Conservation (phyloP, 2,329 filamentous ascomycete species). For the Gnomoniopsis sp. region DNA sequence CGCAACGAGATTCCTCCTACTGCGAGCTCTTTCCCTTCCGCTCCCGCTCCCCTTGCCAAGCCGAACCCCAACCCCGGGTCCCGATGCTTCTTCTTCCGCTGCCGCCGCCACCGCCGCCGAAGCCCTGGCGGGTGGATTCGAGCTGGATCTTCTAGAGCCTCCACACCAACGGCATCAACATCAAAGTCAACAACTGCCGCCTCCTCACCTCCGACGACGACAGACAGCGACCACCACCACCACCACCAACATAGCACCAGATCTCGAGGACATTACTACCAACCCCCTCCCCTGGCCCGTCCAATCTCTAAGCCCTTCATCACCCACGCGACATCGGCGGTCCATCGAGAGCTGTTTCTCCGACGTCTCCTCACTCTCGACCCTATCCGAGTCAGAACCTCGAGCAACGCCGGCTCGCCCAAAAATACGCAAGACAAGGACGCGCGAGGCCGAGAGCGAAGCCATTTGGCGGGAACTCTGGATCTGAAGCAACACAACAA, state of each 20-base stretch:
- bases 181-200: neutral
- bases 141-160: conserved; percentile 11
- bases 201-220: conserved; percentile 5
- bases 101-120: neutral
- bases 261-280: neutral
- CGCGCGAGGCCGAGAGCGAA: conserved; percentile 15
- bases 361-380: conserved; percentile 6
- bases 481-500: conserved; percentile 15
- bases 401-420: neutral
- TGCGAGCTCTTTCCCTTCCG: conserved; percentile 4
- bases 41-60: conserved; percentile 1
- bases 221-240: conserved; percentile 1
- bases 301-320: neutral
- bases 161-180: neutral
- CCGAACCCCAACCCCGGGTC: neutral
- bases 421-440: neutral
- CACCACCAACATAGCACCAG: neutral
- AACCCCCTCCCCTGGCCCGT: neutral
- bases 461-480: conserved; percentile 22
- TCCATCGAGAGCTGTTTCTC: conserved; percentile 9
- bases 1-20: neutral
- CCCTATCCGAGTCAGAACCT: neutral
- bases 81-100: neutral
- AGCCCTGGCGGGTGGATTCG: neutral
- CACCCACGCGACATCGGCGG: neutral